These are phyloP conservation scores for Purpureocillium takamizusanense DNA, from an alignment of 2,329 filamentous ascomycete genomes.

Conservation along the genomic window DNA sequence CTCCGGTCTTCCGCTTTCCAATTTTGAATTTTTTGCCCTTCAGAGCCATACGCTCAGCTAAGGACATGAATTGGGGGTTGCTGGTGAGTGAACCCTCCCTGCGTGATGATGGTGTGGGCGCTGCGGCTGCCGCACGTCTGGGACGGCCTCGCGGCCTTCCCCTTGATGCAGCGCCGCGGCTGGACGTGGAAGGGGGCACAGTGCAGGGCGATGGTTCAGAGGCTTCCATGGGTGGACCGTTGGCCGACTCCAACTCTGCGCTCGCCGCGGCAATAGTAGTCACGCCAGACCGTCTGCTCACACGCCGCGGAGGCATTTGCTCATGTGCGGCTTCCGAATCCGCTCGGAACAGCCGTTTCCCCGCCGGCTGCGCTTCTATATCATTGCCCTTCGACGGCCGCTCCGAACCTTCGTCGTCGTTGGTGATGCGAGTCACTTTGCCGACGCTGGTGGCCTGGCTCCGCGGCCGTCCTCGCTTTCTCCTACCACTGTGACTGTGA, in stretches of 20 bases:
- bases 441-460: slow-evolving; percentile 3
- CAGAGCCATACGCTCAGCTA: slow-evolving; percentile 48
- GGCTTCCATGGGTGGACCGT: not conserved
- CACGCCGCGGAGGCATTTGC: slow-evolving; percentile 8
- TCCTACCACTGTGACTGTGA: slow-evolving; percentile 5
- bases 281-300: slow-evolving; percentile 17
- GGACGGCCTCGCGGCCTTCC: slow-evolving; percentile 12
- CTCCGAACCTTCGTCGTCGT: too few species aligned
- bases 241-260: slow-evolving; percentile 1
- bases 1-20: slow-evolving; percentile 21
- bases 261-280: slow-evolving; percentile 13
- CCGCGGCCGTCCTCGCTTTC: slow-evolving; percentile 18
- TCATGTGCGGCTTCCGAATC: slow-evolving; percentile 1
- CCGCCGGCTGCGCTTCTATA: slow-evolving; percentile 9
- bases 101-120: slow-evolving; percentile 2
- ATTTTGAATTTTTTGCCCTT: slow-evolving; percentile 47
- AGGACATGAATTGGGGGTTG: slow-evolving; percentile 36
- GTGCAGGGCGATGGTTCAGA: not conserved
- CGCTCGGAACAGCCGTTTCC: too few species aligned
- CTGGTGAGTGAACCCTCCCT: slow-evolving; percentile 6
- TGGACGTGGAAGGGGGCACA: not conserved
- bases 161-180: not conserved
- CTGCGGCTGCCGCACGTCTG: slow-evolving; percentile 10
- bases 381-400: too few species aligned
- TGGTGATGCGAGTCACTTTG: too few species aligned